Conservation (phyloP, 2,329 filamentous ascomycete species). For the Trichoderma gracile region DNA sequence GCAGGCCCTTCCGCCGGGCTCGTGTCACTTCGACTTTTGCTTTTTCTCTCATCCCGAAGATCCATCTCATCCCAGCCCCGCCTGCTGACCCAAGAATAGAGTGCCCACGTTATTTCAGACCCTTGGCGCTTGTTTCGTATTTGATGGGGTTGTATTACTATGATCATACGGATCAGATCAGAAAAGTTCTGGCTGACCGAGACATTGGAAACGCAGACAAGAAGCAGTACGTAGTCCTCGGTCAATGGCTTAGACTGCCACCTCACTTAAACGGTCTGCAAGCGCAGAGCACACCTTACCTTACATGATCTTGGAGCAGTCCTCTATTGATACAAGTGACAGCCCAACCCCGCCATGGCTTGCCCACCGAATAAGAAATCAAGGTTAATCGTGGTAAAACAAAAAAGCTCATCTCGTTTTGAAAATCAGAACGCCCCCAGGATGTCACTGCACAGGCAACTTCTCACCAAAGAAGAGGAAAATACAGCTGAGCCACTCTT, state of each 20-base stretch:
- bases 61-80: no score
- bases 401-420: background rate
- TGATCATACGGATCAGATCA: no score
- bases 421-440: background rate
- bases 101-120: no score
- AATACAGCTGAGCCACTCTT: slow-evolving; percentile 8
- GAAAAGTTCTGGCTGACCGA: background rate
- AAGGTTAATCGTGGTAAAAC: background rate
- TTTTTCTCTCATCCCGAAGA: no score
- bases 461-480: background rate
- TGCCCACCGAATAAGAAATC: background rate
- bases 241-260: background rate
- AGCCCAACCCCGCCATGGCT: background rate
- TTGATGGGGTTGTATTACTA: no score
- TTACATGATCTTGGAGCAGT: no score
- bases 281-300: background rate
- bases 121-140: slow-evolving; percentile 3
- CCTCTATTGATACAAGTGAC: no score
- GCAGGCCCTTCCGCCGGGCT: no score
- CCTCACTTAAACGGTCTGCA: background rate
- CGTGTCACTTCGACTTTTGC: no score
- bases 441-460: background rate
- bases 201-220: background rate
- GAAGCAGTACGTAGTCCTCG: background rate
- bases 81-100: no score